Evolutionary conservation across 495 filamentous ascomycete species (phyloP).

Genomic region (Alectoria sarmentosa): DNA sequence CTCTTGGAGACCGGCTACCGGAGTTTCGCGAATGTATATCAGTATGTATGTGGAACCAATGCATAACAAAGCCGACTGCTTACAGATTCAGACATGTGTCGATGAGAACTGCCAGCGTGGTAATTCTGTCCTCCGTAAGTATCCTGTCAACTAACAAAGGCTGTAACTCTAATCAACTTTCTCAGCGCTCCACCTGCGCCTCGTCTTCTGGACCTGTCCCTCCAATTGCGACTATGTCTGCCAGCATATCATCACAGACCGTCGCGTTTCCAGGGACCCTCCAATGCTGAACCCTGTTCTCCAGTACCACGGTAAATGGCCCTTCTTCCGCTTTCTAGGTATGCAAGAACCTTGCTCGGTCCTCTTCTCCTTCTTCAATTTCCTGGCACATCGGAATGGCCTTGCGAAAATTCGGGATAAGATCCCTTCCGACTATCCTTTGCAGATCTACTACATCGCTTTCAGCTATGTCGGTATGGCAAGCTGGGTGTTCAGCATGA

Average conservation of each 20-base stretch:
- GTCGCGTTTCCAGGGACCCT: slow-evolving; percentile 56
- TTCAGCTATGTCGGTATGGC: slow-evolving; percentile 77
- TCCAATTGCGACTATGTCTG: slow-evolving; percentile 97
- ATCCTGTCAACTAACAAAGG: background rate
- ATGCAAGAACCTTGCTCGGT: slow-evolving; percentile 94
- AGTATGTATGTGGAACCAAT: slow-evolving; percentile 53
- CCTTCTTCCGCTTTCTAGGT: slow-evolving; percentile 80
- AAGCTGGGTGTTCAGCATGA: slow-evolving; percentile 78
- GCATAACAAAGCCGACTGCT: slow-evolving; percentile 6
- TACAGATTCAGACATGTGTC: slow-evolving; percentile 60
- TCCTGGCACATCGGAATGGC: slow-evolving; percentile 77
- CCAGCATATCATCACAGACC: slow-evolving; percentile 84
- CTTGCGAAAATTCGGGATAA: slow-evolving; percentile 58
- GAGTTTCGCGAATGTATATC: slow-evolving; percentile 86
- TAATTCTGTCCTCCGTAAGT: slow-evolving; percentile 43
- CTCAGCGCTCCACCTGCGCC: slow-evolving; percentile 43
- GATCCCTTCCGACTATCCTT: slow-evolving; percentile 64
- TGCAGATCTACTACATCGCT: slow-evolving; percentile 71
- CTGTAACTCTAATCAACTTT: background rate
- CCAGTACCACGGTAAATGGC: slow-evolving; percentile 99
- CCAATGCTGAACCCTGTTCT: slow-evolving; percentile 60
- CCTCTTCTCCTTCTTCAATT: slow-evolving; percentile 86
- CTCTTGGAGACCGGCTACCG: slow-evolving; percentile 76
- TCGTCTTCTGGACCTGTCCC: slow-evolving; percentile 61
- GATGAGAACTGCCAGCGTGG: slow-evolving; percentile 65